These are phyloP conservation scores for Backusella psychrophila DNA, from an alignment of 192 early-diverging fungal genomes.

Conservation along the genomic window DNA sequence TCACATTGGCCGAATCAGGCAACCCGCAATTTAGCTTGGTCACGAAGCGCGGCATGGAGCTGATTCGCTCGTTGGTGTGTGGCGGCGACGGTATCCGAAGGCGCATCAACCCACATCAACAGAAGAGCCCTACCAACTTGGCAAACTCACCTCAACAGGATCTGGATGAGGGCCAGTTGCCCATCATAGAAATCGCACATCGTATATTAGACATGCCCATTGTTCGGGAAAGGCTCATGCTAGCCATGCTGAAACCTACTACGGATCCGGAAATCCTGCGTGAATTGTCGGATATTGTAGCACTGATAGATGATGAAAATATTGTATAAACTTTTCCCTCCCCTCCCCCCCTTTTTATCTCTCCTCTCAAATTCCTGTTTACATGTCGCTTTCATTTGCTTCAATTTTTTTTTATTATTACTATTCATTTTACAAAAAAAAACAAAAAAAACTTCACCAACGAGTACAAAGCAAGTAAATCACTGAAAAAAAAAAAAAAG, in stretches of 20 bases:
- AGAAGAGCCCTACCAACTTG: not conserved
- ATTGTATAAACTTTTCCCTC: not conserved
- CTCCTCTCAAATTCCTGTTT: not conserved
- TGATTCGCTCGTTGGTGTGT: slow-evolving; percentile 27
- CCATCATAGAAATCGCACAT: slow-evolving; percentile 9
- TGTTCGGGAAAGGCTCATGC: slow-evolving; percentile 25
- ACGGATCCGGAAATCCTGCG: slow-evolving; percentile 28
- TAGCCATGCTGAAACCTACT: slow-evolving; percentile 26
- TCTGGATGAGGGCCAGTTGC: not conserved
- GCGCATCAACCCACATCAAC: not conserved
- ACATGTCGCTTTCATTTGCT: slow-evolving; percentile 7
- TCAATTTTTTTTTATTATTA: slow-evolving; percentile 7
- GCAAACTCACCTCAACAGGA: not conserved
- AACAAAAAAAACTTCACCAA: too few species aligned
- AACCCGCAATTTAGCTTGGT: slow-evolving; percentile 32
- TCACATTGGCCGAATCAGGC: slow-evolving; percentile 32
- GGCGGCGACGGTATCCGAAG: slow-evolving; percentile 28
- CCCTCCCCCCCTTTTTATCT: not conserved
- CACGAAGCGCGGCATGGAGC: slow-evolving; percentile 29
- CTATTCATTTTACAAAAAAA: too few species aligned
- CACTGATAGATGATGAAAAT: slow-evolving; percentile 28
- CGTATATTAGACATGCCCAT: slow-evolving; percentile 22
- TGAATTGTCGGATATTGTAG: slow-evolving; percentile 30
- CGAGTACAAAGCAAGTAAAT: too few species aligned
- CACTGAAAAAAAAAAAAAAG: not conserved